These are phyloP conservation scores for Plasmodium berghei DNA, from an alignment of 169 alveolate species.

Conservation along the genomic window DNA sequence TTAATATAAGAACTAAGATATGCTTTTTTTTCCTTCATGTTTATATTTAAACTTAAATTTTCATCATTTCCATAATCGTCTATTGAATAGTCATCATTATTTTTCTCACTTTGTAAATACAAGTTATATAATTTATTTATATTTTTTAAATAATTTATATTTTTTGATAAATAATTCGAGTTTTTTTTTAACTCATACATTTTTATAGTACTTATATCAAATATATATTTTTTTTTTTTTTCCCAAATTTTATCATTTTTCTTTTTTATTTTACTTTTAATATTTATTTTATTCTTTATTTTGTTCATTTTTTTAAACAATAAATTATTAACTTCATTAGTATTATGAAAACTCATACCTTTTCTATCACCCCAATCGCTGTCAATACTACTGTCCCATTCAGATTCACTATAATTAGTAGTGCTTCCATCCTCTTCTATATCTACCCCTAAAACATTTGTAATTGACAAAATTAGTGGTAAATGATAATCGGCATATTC, in stretches of 20 bases:
- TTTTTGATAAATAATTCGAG: slow-evolving; percentile 19
- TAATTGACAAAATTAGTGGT: slow-evolving; percentile 42
- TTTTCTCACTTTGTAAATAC: slow-evolving; percentile 13
- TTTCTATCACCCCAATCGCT: neutral
- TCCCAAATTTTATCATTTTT: neutral
- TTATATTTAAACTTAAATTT: neutral
- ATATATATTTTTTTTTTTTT: neutral
- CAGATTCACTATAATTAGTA: neutral
- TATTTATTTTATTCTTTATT: too few relatives aligned
- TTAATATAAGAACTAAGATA: slow-evolving; percentile 25
- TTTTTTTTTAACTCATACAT: neutral
- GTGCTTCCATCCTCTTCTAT: neutral
- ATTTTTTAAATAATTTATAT: slow-evolving; percentile 51
- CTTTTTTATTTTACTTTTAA: neutral
- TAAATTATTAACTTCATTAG: too few relatives aligned
- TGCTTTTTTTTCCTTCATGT: slow-evolving; percentile 12
- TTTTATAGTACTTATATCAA: slow-evolving; percentile 36
- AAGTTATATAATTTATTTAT: slow-evolving; percentile 21
- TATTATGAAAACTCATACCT: neutral
- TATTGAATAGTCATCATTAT: slow-evolving; percentile 10
- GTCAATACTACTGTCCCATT: too few relatives aligned
- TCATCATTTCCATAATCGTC: neutral
- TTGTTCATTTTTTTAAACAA: too few relatives aligned
- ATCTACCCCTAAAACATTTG: slow-evolving; percentile 7
- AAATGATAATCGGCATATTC: slow-evolving; percentile 71